Base-by-base conservation (phyloP, 2,329 filamentous ascomycete species). In the Trichoderma breve region DNA sequence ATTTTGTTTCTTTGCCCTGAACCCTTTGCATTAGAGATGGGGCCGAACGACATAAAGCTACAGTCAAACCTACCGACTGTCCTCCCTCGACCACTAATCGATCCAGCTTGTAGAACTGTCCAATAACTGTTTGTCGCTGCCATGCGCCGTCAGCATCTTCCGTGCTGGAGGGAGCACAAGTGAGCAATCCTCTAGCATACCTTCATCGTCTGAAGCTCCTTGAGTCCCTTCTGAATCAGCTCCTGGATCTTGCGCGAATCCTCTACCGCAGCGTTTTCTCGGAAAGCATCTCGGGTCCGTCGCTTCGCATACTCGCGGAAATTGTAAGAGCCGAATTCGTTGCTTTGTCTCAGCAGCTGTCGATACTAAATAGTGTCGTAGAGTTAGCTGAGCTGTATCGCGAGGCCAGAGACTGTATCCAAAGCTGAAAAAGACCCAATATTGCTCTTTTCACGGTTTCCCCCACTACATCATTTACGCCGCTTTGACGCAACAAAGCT, bases 301-400 rank as follows among this genome's bases (percentile, higher is more conserved):
- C 96, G 91, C 83, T 91, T 92, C 69, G 96, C 95, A 83, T 99
- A 99, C 82, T 98, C 95, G 84, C 96, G 90, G 87, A 98, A 99
- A 84, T 98, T 99, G 86, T 98, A 99, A 76, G 92, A 90, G 74
- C 94, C 89, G 82, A 99, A 98, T 79, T 97, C 93, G 74, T 88
- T 87, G 74, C 94, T 91, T 82, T 96, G 92, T 77, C 95, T 92
- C 78, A 98, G 86, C 77, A 99, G 86, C 79, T 95, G 95, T 76
- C 96, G 95, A 84, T 97, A 98, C 95, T 97, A 75, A 18, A 28
- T 15, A n/a, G 15, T 21, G 6, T 3, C 21, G 5, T 2, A 26
- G 2, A 21, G 66, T 70, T n/a, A 70, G 66, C 30, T 21, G 9
- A 15, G 9, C 21, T 39, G n/a, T 24, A 53, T 51, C 53, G 55